phyloP scores from a whole-genome alignment of 371 early-diverging fungal species.

The Batkoa obscura region DNA sequence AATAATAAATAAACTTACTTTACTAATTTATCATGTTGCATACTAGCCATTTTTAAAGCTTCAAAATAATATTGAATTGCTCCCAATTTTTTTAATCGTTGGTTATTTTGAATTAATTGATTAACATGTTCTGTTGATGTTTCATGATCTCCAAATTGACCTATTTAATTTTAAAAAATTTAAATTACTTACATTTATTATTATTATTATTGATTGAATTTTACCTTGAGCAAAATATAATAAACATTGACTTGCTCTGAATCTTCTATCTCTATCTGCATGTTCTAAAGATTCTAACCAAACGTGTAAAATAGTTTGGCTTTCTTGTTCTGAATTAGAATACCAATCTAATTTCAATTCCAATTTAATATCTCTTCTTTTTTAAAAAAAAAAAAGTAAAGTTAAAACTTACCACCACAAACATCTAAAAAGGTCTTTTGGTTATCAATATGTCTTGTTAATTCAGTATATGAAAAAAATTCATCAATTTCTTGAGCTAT shows the following conservation, averaged over 20 bases:
- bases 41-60: neutral
- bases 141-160: neutral
- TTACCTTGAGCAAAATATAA: constrained; percentile 4
- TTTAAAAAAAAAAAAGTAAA: neutral
- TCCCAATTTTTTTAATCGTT: neutral
- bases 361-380: neutral
- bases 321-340: neutral
- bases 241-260: neutral
- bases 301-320: neutral
- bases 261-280: neutral
- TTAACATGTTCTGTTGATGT: neutral
- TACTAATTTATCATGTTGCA: neutral
- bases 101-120: neutral
- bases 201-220: no score
- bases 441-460: neutral
- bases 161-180: neutral
- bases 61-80: neutral
- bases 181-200: neutral
- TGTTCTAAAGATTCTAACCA: constrained; percentile 1
- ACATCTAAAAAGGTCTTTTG: neutral
- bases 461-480: constrained; percentile 2
- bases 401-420: neutral
- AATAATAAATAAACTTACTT: neutral
- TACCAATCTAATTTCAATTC: neutral
- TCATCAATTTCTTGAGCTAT: no score